A percentile compares a stretch with the other conserved stretches of the same genome.
phyloP scores from a whole-genome alignment of 768 basidiomycete genomes.

The Amanita brunnescens region DNA sequence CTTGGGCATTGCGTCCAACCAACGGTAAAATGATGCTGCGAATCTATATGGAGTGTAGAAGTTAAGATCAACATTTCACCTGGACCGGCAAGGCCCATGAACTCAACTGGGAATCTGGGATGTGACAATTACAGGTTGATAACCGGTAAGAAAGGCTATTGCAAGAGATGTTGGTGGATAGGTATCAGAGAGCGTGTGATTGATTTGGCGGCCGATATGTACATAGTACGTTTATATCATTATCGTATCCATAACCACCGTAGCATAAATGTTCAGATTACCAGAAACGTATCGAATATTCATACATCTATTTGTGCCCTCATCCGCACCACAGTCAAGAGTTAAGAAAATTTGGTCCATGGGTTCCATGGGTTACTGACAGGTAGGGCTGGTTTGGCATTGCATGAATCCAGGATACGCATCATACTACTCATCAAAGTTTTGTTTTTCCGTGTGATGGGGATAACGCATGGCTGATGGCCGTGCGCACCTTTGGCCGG shows the following conservation, averaged over 20 bases:
- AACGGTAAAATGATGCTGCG: constrained; percentile 1
- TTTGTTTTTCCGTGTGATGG: neutral
- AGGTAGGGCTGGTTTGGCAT: no score
- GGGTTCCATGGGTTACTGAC: no score
- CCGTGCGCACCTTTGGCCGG: neutral
- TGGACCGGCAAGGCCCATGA: neutral
- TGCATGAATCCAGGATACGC: no score
- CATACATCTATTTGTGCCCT: neutral
- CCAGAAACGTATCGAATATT: neutral
- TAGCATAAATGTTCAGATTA: neutral
- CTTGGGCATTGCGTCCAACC: constrained; percentile 54
- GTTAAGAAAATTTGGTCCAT: no score
- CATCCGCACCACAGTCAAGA: no score
- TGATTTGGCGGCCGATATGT: no score
- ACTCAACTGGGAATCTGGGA: neutral
- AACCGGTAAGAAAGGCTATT: neutral
- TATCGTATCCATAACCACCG: neutral
- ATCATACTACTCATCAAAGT: neutral
- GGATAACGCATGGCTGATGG: neutral
- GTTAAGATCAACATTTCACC: neutral
- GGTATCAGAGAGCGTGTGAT: neutral
- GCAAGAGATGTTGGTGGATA: neutral
- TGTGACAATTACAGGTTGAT: neutral
- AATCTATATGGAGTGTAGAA: neutral
- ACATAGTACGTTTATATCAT: neutral